A percentile compares a stretch with the other conserved stretches of the same genome.
These are phyloP conservation scores for Aspergillus novofumigatus DNA, from an alignment of 2,329 filamentous ascomycete genomes.

Conservation along the genomic window DNA sequence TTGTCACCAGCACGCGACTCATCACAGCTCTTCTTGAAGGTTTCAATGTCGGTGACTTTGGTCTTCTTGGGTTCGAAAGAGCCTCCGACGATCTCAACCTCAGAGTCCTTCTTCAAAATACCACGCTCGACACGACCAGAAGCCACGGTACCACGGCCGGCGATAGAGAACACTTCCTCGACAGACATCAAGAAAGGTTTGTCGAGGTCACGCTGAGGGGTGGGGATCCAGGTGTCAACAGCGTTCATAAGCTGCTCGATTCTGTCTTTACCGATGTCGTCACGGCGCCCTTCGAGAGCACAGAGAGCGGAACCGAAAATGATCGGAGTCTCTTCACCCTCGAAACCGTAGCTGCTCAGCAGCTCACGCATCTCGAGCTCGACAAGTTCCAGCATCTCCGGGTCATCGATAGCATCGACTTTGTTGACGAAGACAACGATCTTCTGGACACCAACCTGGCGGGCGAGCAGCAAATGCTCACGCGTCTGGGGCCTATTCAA, in stretches of 20 bases:
- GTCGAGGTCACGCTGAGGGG: constrained; percentile 85
- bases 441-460: constrained; percentile 96
- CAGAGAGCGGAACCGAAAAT: constrained; percentile 95
- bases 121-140: constrained; percentile 98
- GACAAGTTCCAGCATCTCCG: constrained; percentile 99
- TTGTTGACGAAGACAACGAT: constrained; percentile 99
- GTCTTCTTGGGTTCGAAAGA: constrained; percentile 81
- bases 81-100: constrained; percentile 94
- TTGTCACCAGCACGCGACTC: constrained; percentile 96
- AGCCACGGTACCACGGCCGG: constrained; percentile 91
- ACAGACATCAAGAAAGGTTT: constrained; percentile 99
- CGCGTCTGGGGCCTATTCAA: constrained; percentile 78
- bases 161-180: constrained; percentile 86
- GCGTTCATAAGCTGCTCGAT: constrained; percentile 88
- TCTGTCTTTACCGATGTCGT: constrained; percentile 80
- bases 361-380: constrained; percentile 99
- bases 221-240: constrained; percentile 95
- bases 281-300: constrained; percentile 79
- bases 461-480: constrained; percentile 95
- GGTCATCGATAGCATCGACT: constrained; percentile 93
- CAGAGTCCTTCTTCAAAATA: constrained; percentile 84
- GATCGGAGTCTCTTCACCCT: constrained; percentile 96
- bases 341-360: constrained; percentile 86
- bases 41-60: constrained; percentile 99
- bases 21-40: constrained; percentile 99